phyloP scores from a whole-genome alignment of 495 filamentous ascomycete genomes.

The Podospora anserina region DNA sequence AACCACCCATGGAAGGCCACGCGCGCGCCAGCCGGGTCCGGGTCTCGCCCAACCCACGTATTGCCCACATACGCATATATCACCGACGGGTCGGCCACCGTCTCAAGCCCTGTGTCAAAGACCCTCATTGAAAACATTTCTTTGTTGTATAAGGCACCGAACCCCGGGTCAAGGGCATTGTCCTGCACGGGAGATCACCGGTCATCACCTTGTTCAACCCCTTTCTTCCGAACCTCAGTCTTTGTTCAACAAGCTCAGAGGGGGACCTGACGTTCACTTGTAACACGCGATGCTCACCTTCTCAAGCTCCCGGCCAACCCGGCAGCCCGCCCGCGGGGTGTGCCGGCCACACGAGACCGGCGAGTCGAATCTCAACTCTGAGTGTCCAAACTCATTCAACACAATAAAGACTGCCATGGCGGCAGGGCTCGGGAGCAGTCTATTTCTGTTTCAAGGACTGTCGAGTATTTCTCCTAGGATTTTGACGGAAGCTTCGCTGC shows the following conservation, averaged over 20 bases:
- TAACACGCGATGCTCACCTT: not conserved
- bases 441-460: conserved; percentile 17
- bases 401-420: conserved; percentile 25
- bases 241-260: not conserved
- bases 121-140: conserved; percentile 4
- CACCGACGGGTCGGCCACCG: not conserved
- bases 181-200: not conserved
- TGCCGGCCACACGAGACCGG: not conserved
- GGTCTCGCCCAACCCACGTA: not conserved
- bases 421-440: conserved; percentile 20
- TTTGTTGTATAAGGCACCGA: not conserved
- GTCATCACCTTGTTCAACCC: not conserved
- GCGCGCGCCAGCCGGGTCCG: not conserved
- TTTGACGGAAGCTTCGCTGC: conserved; percentile 7
- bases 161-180: not conserved
- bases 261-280: not conserved
- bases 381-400: not conserved
- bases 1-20: not conserved
- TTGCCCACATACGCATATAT: not conserved
- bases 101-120: conserved; percentile 9
- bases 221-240: not conserved
- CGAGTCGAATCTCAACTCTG: not conserved
- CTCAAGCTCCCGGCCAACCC: not conserved
- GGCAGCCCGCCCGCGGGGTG: not conserved
- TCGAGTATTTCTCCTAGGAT: conserved; percentile 16